Evolutionary conservation across 495 filamentous ascomycete genomes (phyloP), one percentile per base, ranked within the genome.

Genomic region (Aspergillus avenaceus): DNA sequence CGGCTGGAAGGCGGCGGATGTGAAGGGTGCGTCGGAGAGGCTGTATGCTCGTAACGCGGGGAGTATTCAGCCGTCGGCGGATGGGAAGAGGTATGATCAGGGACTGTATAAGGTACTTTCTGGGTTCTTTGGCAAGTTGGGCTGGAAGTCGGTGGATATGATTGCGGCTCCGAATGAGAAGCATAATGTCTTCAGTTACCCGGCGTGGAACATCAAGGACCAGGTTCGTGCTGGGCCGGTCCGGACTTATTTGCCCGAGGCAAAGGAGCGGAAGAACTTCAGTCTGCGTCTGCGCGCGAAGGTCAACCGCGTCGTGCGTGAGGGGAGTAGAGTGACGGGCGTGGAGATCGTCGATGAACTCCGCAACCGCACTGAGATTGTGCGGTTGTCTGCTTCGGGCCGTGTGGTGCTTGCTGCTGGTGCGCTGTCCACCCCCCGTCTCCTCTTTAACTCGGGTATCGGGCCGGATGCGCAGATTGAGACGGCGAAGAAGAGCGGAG

Each of bases 21-120:
- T 90, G 63, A 57, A 64, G 51, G 62, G 71, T 44, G 78, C 86
- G 24, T 77, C 77, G 25, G 65, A 69, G 27, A 71, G 80, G 4
- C 82, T 87, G 8, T 88, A 88, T 67, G 62, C 69, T 23, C 79
- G 84, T 49, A 89, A 88, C 55, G 84, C 86, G 1, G 84, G 86
- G 22, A 87, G 84, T 19, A 79, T 81, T 57, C 67, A 71, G 37
- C 85, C 87, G 3, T 88, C 84, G 0, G 63, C 67, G 50, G 85
- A 91, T 62, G 83, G 85, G 26, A 73, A 84, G 55, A 75, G 76
- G 19, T 91, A 91, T 59, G 71, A 84, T 23, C 84, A 86, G 60
- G 71, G 82, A 53, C 80, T 83, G 4, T 88, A 84, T 59, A 69
- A 80, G 21, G 76, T 85, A 19, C 63, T 87, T 14, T 71, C 67